phyloP scores from a whole-genome alignment of 129 eudicot species.

The Cynara cardunculus region DNA sequence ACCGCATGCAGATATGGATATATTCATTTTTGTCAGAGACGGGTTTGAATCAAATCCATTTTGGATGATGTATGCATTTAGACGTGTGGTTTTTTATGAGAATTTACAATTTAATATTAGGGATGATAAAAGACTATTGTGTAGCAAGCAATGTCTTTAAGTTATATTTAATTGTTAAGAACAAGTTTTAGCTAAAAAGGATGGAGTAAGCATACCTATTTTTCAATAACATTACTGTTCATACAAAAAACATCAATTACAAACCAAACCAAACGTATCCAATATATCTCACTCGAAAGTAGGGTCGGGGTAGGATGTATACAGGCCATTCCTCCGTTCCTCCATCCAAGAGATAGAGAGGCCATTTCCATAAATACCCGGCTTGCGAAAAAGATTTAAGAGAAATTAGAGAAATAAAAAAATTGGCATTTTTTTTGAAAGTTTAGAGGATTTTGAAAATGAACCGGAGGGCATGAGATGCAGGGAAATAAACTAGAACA shows the following conservation, averaged over 20 bases:
- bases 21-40: too few species aligned
- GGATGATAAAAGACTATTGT: background rate
- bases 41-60: background rate
- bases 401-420: background rate
- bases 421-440: background rate
- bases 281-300: background rate
- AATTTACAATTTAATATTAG: background rate
- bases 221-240: background rate
- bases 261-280: background rate
- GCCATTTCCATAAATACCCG: background rate
- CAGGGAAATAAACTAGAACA: background rate
- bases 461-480: background rate
- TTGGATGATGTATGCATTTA: too few species aligned
- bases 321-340: background rate
- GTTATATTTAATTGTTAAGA: background rate
- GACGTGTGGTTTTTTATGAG: background rate
- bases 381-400: background rate
- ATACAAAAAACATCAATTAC: background rate
- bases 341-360: background rate
- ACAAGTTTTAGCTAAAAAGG: background rate
- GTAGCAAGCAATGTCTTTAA: background rate
- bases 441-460: background rate
- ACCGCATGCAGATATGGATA: too few species aligned
- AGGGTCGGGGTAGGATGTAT: background rate
- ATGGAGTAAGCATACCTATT: background rate